Evolutionary conservation across 2,329 filamentous ascomycete genomes (phyloP).

Genomic region (Colletotrichum endophyticum): DNA sequence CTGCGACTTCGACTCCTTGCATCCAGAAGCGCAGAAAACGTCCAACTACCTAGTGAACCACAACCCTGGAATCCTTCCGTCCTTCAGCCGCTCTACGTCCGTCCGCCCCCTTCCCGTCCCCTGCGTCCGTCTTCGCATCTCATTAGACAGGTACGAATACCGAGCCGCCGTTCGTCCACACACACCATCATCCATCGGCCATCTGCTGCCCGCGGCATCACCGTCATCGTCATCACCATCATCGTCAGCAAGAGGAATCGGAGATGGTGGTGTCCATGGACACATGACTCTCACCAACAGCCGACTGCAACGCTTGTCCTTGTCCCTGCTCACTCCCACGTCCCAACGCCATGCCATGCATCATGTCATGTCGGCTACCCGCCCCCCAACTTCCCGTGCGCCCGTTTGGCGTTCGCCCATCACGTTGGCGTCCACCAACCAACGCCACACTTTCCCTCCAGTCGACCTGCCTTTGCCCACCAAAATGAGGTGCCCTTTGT

Average conservation of each 20-base stretch:
- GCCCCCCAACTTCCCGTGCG: conserved; percentile 11
- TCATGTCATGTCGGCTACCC: conserved; percentile 8
- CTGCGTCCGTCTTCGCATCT: background rate
- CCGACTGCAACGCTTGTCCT: background rate
- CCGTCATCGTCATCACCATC: background rate
- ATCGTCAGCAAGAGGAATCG: background rate
- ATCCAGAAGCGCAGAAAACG: background rate
- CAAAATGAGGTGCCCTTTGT: background rate
- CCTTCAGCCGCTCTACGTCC: background rate
- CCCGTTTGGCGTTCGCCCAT: conserved; percentile 7
- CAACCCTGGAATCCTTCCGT: background rate
- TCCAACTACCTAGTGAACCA: background rate
- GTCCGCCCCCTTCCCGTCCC: no score
- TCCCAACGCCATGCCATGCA: background rate
- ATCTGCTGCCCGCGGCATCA: background rate
- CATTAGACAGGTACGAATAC: no score
- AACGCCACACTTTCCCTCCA: conserved; percentile 1
- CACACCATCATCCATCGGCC: background rate
- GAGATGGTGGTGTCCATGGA: background rate
- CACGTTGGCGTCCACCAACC: conserved; percentile 8
- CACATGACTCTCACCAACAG: conserved; percentile 1
- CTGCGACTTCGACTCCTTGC: background rate
- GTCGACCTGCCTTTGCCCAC: background rate
- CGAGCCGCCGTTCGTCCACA: background rate
- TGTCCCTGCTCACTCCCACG: background rate